Base-by-base conservation (phyloP, 495 filamentous ascomycete genomes). In the Cercophora newfieldiana region DNA sequence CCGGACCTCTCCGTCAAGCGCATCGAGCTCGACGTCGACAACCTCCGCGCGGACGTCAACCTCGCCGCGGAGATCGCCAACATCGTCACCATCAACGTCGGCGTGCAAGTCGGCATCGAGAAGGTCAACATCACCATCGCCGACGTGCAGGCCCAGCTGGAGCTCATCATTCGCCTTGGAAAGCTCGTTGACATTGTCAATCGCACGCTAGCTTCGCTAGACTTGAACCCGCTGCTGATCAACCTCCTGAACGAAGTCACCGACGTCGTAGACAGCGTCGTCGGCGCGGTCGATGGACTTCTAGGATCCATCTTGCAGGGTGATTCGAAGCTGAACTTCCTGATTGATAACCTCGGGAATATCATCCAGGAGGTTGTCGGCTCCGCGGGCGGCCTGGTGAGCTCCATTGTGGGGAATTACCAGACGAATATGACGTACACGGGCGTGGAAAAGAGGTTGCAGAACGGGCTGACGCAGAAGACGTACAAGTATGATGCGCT, bases 61-160 rank as follows among this genome's bases (percentile, higher is more conserved):
- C 72, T 87, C 0, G 84, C 83, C 48, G 85, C 85, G 58, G 76
- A 84, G 47, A 75, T 87, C 26, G 85, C 84, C 18, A 77, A 75
- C 25, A 75, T 87, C 3, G 85, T 87, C 6, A 73, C 74, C 10
- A 74, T 87, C 69, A 87, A 87, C 69, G 85, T 83, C 0, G 85
- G 85, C 26, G 79, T 87, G 2, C 73, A 77, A 28, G 71, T 86
- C 21, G 80, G 78, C 12, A 71, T 87, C 30, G 72, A 77, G 22
- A 86, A 86, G 65, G 77, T 87, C 68, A 87, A 86, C 74, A 78
- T 87, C 68, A 87, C 84, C 29, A 87, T 87, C 58, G 71, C 81
- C 18, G 83, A 87, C 65, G 83, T 87, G 1, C 72, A 82, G 22
- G 85, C 80, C 2, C 60, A 87, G 31, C 76, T 87, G 22, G 85